Conservation (phyloP, 345 rosid species). For the Ceriops zippeliana region DNA sequence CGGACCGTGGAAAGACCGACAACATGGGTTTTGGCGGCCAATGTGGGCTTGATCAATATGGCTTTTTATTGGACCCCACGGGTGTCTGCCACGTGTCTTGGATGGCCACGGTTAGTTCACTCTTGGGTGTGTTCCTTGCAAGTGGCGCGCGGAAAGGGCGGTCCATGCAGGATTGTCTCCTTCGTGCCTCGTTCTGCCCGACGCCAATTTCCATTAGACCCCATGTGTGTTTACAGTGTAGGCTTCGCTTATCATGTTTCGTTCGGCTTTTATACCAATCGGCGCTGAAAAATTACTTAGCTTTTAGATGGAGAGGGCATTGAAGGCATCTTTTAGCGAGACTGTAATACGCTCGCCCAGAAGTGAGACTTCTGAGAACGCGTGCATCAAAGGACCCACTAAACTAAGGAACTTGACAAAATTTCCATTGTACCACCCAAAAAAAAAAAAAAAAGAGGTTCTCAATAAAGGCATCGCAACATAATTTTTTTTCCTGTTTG, state of each 20-base stretch:
- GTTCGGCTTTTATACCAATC: neutral
- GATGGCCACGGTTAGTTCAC: constrained; percentile 36
- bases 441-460: too few relatives aligned
- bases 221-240: constrained; percentile 4
- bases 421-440: too few relatives aligned
- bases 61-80: constrained; percentile 29
- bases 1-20: neutral
- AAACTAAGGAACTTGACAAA: too few relatives aligned
- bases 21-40: constrained; percentile 11
- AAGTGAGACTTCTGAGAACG: too few relatives aligned
- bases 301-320: too few relatives aligned
- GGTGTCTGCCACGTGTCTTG: constrained; percentile 25
- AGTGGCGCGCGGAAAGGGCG: constrained; percentile 20
- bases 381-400: too few relatives aligned
- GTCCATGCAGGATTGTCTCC: constrained; percentile 34
- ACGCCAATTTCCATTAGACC: constrained; percentile 11
- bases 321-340: too few relatives aligned
- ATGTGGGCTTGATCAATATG: constrained; percentile 13
- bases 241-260: neutral
- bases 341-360: too few relatives aligned
- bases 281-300: too few relatives aligned
- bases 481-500: too few relatives aligned
- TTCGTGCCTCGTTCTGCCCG: constrained; percentile 1
- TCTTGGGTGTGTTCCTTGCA: constrained; percentile 29
- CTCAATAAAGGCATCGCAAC: too few relatives aligned